Evolutionary conservation across 2,329 filamentous ascomycete genomes (phyloP).

Genomic region (Nemania bipapillata): DNA sequence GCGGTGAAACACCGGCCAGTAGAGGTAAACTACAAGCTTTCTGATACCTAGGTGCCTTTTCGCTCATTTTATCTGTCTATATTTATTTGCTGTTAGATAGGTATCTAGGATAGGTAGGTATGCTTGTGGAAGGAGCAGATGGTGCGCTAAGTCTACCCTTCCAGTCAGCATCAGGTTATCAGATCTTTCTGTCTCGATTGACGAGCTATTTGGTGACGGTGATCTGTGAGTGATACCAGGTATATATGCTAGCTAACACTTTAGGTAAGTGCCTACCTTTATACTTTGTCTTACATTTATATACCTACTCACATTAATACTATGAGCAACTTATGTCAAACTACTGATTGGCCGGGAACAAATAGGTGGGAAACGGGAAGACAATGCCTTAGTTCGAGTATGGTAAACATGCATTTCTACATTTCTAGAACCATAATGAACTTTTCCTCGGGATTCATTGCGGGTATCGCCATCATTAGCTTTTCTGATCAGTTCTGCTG

Average conservation of each 20-base stretch:
- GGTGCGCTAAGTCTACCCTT: too few species aligned
- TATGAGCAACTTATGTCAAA: too few species aligned
- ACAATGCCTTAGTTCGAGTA: neutral
- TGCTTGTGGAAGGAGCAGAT: too few species aligned
- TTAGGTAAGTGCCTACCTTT: too few species aligned
- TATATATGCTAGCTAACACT: too few species aligned
- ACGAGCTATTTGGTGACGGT: too few species aligned
- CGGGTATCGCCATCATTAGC: neutral
- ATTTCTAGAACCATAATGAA: neutral
- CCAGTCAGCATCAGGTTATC: too few species aligned
- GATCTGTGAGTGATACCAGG: too few species aligned
- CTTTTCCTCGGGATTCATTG: neutral
- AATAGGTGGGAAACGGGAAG: neutral
- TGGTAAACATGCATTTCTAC: neutral
- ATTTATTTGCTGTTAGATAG: neutral
- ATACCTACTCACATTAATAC: too few species aligned
- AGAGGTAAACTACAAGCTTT: neutral
- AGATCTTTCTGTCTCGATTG: too few species aligned
- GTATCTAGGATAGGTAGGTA: neutral
- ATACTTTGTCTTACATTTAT: neutral
- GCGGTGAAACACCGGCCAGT: neutral
- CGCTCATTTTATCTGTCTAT: neutral
- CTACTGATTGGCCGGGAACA: neutral
- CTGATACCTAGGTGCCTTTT: neutral
- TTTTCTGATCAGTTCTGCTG: neutral